These are phyloP conservation scores for Aspergillus tamarii DNA, from an alignment of 2,329 filamentous ascomycete species.

Conservation along the genomic window DNA sequence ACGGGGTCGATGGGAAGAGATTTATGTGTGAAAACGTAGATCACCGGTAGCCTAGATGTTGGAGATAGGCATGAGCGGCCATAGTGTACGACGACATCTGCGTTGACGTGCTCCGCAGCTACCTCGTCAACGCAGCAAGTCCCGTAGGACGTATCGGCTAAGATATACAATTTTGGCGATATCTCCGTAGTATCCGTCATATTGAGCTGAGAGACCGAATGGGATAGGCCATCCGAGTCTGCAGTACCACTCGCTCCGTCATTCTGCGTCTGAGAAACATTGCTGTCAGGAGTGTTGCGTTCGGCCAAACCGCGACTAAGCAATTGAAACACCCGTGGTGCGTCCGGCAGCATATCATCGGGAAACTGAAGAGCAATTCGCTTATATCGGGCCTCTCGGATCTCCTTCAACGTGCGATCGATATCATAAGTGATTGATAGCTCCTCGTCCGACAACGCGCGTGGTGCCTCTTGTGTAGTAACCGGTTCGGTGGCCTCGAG, in stretches of 20 bases:
- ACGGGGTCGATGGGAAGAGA: conserved; percentile 65
- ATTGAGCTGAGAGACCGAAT: conserved; percentile 32
- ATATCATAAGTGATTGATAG: conserved; percentile 82
- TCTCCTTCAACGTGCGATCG: conserved; percentile 73
- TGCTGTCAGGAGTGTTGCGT: conserved; percentile 22
- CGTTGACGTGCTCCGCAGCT: conserved; percentile 88
- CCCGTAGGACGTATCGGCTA: conserved; percentile 95
- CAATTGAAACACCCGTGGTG: conserved; percentile 74
- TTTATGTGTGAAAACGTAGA: conserved; percentile 85
- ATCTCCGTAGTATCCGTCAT: conserved; percentile 26
- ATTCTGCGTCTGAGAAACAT: conserved; percentile 13
- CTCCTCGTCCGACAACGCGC: conserved; percentile 64
- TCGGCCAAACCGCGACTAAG: conserved; percentile 58
- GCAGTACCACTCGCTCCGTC: conserved; percentile 16
- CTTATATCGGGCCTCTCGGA: conserved; percentile 70
- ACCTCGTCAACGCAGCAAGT: conserved; percentile 97
- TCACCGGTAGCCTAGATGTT: conserved; percentile 80
- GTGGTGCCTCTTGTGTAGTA: conserved; percentile 35
- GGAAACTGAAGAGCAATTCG: conserved; percentile 93
- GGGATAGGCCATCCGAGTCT: conserved; percentile 23
- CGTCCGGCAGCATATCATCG: conserved; percentile 87
- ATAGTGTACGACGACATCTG: conserved; percentile 92
- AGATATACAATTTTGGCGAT: conserved; percentile 68
- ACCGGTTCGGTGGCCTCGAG: conserved; percentile 57
- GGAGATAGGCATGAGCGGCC: conserved; percentile 90